Base-by-base conservation (phyloP, 2,329 filamentous ascomycete species). In the Ascomycota sp. region DNA sequence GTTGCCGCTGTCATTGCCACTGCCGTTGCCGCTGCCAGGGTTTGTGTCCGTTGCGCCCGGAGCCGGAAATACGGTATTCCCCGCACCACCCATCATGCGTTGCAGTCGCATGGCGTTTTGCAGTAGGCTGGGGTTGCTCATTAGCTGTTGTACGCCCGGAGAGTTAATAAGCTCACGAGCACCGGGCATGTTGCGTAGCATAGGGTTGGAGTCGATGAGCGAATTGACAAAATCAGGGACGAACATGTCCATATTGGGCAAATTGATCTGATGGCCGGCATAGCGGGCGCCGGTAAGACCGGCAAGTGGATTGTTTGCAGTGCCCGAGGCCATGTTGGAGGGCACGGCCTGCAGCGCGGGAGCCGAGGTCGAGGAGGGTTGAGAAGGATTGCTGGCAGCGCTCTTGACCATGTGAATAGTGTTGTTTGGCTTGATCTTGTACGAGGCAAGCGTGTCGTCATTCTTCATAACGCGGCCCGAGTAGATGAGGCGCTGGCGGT, bases 391-490 rank as follows among this genome's bases (percentile, higher is more conserved):
- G 65, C 85, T 94, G 35, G 80, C 79, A 27, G 89, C 86, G 48
- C 83, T 91, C 63, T 92, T 94, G 44, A 98, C 89, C 44, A 98
- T 69, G 52, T 98, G 89, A 42, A 98, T 73, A 12, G 86, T 95
- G 54, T 95, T 89, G 38, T 85, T 83, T 39, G 81, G 66, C 63
- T 94, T 94, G 54, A 98, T 85, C 63, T 94, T 95, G 61, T 91
- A 91, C 33, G 71, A 70, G 38, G 65, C 71, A 26, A 98, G 59
- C 0, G 78, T 75, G 43, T 98, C 86, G 34, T 77, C 72, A 51
- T 98, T 89, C 61, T 95, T 98, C 59, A 98, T 72, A 36, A 98
- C 86, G 36, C 86, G 76, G 31, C 89, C 89, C 5, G 86, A 94
- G 62, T 95, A 98, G 57, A 98, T 98, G 38, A 98, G 65, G 36